These are phyloP conservation scores for Blastobotrys serpentis DNA, from an alignment of 1,139 yeast species.

Conservation along the genomic window DNA sequence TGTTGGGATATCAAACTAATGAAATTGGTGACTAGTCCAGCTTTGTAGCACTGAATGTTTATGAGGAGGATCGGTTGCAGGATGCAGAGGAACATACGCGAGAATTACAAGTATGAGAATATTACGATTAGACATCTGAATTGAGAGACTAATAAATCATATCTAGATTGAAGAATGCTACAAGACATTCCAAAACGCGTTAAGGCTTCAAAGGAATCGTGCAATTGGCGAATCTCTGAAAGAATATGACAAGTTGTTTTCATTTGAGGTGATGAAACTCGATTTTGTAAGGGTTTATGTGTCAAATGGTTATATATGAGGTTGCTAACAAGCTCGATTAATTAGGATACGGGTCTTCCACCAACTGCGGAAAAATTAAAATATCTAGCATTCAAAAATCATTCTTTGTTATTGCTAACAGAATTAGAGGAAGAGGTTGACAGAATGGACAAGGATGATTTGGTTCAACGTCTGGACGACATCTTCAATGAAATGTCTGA, in stretches of 20 bases:
- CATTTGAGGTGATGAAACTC: constrained; percentile 58
- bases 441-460: constrained; percentile 27
- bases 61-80: constrained; percentile 64
- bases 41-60: constrained; percentile 76
- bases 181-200: constrained; percentile 68
- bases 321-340: background rate
- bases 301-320: background rate
- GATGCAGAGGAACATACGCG: constrained; percentile 86
- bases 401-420: constrained; percentile 69
- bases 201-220: constrained; percentile 55
- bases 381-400: constrained; percentile 74
- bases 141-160: background rate
- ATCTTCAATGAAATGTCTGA: constrained; percentile 36
- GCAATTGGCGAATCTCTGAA: constrained; percentile 51
- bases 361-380: constrained; percentile 73
- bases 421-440: constrained; percentile 41
- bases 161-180: constrained; percentile 80
- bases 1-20: too few species aligned
- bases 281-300: constrained; percentile 26
- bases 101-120: constrained; percentile 54
- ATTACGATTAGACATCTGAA: background rate
- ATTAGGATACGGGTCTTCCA: constrained; percentile 43
- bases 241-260: constrained; percentile 62
- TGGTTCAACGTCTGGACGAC: constrained; percentile 32
- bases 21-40: too few species aligned